A percentile compares a stretch with the other conserved stretches of the same genome.
Evolutionary conservation across 2,329 filamentous ascomycete species (phyloP).

Genomic region (Colletotrichum siamense): DNA sequence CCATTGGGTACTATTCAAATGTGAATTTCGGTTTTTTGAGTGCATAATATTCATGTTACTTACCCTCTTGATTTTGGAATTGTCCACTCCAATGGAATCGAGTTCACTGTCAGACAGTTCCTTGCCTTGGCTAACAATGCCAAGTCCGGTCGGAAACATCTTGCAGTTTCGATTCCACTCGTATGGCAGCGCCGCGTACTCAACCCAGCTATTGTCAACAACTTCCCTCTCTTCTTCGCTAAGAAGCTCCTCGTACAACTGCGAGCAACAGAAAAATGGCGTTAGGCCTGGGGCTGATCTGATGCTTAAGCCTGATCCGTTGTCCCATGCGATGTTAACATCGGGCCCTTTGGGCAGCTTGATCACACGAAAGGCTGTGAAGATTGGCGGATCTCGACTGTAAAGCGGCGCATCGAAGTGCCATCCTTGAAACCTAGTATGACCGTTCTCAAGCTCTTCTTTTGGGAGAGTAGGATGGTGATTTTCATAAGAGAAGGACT

Average conservation of each 20-base stretch:
- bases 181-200: slow-evolving; percentile 51
- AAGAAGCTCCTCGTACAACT: slow-evolving; percentile 44
- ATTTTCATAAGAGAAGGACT: slow-evolving; percentile 39
- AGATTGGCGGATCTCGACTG: slow-evolving; percentile 43
- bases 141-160: slow-evolving; percentile 44
- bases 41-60: neutral
- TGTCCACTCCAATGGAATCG: slow-evolving; percentile 26
- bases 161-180: slow-evolving; percentile 48
- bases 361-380: slow-evolving; percentile 45
- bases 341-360: slow-evolving; percentile 40
- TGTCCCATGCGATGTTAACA: slow-evolving; percentile 47
- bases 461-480: slow-evolving; percentile 36
- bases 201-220: slow-evolving; percentile 49
- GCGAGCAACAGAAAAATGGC: slow-evolving; percentile 48
- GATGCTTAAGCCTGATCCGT: slow-evolving; percentile 45
- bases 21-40: neutral
- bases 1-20: slow-evolving; percentile 42
- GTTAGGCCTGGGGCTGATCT: slow-evolving; percentile 46
- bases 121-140: slow-evolving; percentile 40
- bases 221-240: slow-evolving; percentile 42
- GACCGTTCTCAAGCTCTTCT: slow-evolving; percentile 41
- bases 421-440: slow-evolving; percentile 52
- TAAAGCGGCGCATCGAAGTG: slow-evolving; percentile 53
- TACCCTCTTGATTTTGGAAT: slow-evolving; percentile 31
- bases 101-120: slow-evolving; percentile 42